Percentiles rank a stretch among this genome's conserved stretches.
Evolutionary conservation across 2,329 filamentous ascomycete species (phyloP).

Genomic region (Talaromyces sp.): DNA sequence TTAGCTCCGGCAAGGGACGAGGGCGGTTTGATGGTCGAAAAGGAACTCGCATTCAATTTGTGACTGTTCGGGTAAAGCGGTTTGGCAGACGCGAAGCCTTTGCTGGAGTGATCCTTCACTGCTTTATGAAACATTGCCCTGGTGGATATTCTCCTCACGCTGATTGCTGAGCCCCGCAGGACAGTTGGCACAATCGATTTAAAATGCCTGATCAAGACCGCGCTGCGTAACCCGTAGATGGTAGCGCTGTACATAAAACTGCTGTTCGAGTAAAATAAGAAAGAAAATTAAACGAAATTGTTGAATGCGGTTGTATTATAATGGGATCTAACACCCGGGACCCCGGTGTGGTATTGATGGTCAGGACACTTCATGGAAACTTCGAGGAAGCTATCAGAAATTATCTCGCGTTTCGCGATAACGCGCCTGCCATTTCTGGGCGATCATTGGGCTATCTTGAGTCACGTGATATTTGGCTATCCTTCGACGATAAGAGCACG

Average conservation of each 20-base stretch:
- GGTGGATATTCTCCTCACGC: background rate
- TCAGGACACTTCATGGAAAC: background rate
- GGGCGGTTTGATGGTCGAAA: slow-evolving; percentile 22
- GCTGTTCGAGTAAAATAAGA: slow-evolving; percentile 24
- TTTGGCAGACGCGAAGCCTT: slow-evolving; percentile 25
- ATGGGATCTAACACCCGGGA: background rate
- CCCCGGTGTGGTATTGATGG: background rate
- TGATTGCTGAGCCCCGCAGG: slow-evolving; percentile 28
- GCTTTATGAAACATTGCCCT: slow-evolving; percentile 41
- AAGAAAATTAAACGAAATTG: slow-evolving; percentile 20
- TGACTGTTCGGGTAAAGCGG: slow-evolving; percentile 31
- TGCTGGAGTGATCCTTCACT: slow-evolving; percentile 36
- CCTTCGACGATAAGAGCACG: background rate
- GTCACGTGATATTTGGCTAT: background rate
- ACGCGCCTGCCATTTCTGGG: background rate
- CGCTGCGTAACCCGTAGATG: slow-evolving; percentile 19
- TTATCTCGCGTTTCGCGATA: slow-evolving; percentile 18
- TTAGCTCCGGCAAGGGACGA: slow-evolving; percentile 32
- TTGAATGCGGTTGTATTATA: background rate
- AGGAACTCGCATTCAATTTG: slow-evolving; percentile 25
- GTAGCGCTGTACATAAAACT: slow-evolving; percentile 17
- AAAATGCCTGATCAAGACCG: slow-evolving; percentile 24
- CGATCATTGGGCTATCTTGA: background rate
- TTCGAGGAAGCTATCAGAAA: background rate
- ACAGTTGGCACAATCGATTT: slow-evolving; percentile 24